Evolutionary conservation across 164 flowering plant genomes (phyloP), one percentile per base, ranked within the genome.

Genomic region (Kingdonia uniflora): DNA sequence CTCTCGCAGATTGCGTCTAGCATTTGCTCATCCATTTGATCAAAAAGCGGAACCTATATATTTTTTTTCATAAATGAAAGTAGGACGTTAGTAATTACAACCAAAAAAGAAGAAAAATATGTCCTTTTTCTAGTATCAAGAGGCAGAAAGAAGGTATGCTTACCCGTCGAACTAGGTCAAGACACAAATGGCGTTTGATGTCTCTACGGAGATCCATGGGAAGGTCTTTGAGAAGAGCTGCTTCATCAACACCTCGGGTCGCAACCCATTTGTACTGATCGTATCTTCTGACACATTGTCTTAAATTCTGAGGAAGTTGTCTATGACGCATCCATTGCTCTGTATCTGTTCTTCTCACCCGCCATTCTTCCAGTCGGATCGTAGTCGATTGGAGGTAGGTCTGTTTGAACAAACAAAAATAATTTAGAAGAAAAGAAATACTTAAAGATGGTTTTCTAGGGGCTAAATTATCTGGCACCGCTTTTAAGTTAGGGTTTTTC

Each of bases 281-380:
- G 38, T 88, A 85, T 57, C 74, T 82, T 14, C 91, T 60, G 0
- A 88, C 81, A 0, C 82, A 69, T 48, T 80, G 77, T 66, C 68
- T 78, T 19, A 91, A 49, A 29, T 85, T 87, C n/a, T 61, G 75
- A 6, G 98, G 98, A 5, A 92, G 79, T 69, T 92, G 94, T 66
- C 98, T 69, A 62, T 92, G 95, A 38, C 68, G 90, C 98, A 92
- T 92, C 98, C 98, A 92, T 60, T 84, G 84, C 63, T 92, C 98
- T 19, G 89, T 82, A 58, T 92, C 96, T 2, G 74, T 85, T 71
- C 94, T 71, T 75, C 65, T 78, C 37, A 85, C 77, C 55, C 98
- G 84, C 96, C 98, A 92, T 56, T 92, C 96, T 67, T 92, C 98
- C 55, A 91, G 61, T 47, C 98, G 65, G 19, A 76, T 72, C 0